phyloP scores from a whole-genome alignment of 1,284 basidiomycete species.

The Anthracocystis walkeri region DNA sequence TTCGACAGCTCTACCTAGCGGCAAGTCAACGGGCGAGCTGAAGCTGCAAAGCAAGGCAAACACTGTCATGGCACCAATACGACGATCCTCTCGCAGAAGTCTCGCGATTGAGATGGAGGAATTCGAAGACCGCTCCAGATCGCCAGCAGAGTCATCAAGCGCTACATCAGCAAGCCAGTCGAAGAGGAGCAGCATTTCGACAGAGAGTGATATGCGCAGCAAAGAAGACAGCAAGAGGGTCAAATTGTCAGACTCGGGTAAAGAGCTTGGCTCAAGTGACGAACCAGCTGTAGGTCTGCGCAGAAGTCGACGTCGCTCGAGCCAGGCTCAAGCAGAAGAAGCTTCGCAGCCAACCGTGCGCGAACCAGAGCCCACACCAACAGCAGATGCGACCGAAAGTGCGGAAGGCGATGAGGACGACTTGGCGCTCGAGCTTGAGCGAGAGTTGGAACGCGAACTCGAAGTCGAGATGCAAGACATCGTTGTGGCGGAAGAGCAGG shows the following conservation, averaged over 20 bases:
- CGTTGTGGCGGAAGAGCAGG: slow-evolving; percentile 4
- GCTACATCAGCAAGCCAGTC: not conserved
- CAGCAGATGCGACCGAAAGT: not conserved
- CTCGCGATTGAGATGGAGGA: slow-evolving; percentile 41
- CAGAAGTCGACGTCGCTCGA: slow-evolving; percentile 33
- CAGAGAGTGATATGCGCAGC: not conserved
- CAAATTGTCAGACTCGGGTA: slow-evolving; percentile 1
- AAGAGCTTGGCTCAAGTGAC: not conserved
- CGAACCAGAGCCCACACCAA: not conserved
- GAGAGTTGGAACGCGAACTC: slow-evolving; percentile 40
- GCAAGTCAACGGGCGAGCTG: slow-evolving; percentile 6
- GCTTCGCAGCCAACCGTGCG: not conserved
- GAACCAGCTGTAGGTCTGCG: slow-evolving; percentile 19
- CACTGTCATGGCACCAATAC: slow-evolving; percentile 8
- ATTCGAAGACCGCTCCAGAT: slow-evolving; percentile 19
- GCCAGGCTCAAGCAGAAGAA: slow-evolving; percentile 24
- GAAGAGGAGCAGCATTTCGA: not conserved
- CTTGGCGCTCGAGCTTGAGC: slow-evolving; percentile 42
- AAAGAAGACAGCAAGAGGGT: slow-evolving; percentile 5
- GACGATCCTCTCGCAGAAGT: slow-evolving; percentile 33
- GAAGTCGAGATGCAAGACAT: slow-evolving; percentile 31
- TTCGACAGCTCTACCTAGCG: not conserved
- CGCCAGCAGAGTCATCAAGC: slow-evolving; percentile 1
- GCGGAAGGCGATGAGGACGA: slow-evolving; percentile 34
- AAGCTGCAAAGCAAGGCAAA: slow-evolving; percentile 19